Evolutionary conservation across 164 flowering plant species (phyloP).

Genomic region (Chimonanthus praecox): DNA sequence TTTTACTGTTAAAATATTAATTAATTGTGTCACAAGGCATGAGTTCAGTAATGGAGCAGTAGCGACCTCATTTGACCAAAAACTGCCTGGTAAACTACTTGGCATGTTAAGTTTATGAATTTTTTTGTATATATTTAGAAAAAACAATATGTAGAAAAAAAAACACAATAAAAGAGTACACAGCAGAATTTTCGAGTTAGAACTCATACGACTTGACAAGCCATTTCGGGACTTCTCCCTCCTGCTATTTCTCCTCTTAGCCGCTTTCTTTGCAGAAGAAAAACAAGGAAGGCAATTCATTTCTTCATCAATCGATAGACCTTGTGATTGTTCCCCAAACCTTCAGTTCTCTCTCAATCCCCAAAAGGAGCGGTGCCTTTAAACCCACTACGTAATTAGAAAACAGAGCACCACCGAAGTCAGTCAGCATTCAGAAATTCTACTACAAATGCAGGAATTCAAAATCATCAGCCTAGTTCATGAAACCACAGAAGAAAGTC

Average conservation of each 20-base stretch:
- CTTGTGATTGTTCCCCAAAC: not conserved
- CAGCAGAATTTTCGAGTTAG: not conserved
- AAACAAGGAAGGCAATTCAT: constrained; percentile 72
- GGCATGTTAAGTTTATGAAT: no score
- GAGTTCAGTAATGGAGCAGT: not conserved
- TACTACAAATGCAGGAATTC: not conserved
- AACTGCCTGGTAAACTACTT: not conserved
- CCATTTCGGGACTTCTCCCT: not conserved
- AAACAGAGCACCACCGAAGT: not conserved
- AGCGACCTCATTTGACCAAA: not conserved
- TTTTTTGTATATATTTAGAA: no score
- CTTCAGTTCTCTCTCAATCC: not conserved
- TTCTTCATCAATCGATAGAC: not conserved
- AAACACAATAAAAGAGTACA: not conserved
- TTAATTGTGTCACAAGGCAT: not conserved
- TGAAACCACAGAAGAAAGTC: not conserved
- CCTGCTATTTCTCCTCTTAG: constrained; percentile 11
- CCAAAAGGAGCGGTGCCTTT: not conserved
- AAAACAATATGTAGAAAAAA: no score
- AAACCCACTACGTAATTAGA: not conserved
- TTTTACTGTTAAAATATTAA: no score
- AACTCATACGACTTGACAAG: constrained; percentile 1
- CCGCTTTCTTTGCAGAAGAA: constrained; percentile 35
- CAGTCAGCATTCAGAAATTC: not conserved
- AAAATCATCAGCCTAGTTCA: not conserved